Evolutionary conservation across 768 basidiomycete species (phyloP), one percentile per base, ranked within the genome.

Genomic region (Lactarius hatsudake): DNA sequence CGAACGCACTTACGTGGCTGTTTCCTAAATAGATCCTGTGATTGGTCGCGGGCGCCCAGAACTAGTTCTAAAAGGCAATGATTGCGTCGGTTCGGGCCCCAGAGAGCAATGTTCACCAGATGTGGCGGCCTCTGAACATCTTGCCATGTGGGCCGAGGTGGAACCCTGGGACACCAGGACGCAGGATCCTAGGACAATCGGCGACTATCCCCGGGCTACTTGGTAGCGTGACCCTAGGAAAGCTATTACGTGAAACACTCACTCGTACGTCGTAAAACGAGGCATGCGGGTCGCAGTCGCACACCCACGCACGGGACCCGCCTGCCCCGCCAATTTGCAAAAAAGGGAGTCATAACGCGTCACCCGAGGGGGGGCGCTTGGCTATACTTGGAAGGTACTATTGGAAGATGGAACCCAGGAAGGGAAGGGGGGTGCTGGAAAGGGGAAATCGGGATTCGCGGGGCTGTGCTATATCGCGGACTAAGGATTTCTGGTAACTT

Each of bases 261-360:
- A 3, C 38, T 26, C 32, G 54, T 7, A 17, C 38, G 40, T 56
- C 28, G 62, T 63, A 32, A 57, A 28, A 59, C 26, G 45, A 45
- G 64, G 58, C 32, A 28, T 5, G 59, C 38, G 58, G 26, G 56
- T 51, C 48, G 12, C 30, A 26, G 32, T 51, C 48, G n/a, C 30
- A 26, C 20, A 15, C 20, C 61, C 66, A 40, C 18, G 30, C 62
- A 17, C 18, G 38, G 61, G 48, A 1, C 66, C n/a, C 40, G 15
- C 42, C 53, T 18, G 32, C 38, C 36, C 18, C 51, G 9, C 62
- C 34, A 58, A 32, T 45, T 56, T 57, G 56, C 32, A 45, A 48
- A 40, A 63, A 55, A 20, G 34, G 34, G 67, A 68, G 67, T 68
- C 67, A 68, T 32, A 17, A 55, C 10, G 18, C 42, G 66, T 67